Evolutionary conservation across 306 rosid species (phyloP).

Genomic region (Rosa lucieae): DNA sequence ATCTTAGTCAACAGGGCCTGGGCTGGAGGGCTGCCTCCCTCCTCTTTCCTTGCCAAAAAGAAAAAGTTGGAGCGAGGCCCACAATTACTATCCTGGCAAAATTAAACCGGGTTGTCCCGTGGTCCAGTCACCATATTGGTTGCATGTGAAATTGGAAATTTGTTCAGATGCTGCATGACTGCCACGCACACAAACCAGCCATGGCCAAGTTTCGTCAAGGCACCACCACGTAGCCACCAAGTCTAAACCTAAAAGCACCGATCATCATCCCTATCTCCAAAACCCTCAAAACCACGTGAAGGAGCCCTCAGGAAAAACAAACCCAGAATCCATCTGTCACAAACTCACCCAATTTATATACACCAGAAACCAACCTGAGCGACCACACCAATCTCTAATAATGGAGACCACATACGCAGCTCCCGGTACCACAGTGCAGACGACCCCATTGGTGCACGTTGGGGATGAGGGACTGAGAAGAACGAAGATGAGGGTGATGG

Average conservation of each 20-base stretch:
- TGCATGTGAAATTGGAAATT: too few relatives aligned
- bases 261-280: neutral
- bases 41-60: too few relatives aligned
- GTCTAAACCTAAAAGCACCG: neutral
- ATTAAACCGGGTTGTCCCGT: too few relatives aligned
- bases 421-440: neutral
- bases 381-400: neutral
- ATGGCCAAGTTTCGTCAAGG: neutral
- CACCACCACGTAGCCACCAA: neutral
- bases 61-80: too few relatives aligned
- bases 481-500: slow-evolving; percentile 56
- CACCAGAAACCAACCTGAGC: neutral
- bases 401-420: neutral
- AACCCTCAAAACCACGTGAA: neutral
- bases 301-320: neutral
- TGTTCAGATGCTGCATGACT: too few relatives aligned
- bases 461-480: neutral
- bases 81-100: too few relatives aligned
- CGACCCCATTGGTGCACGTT: neutral
- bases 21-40: too few relatives aligned
- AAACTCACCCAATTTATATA: neutral
- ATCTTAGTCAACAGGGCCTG: too few relatives aligned
- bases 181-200: neutral
- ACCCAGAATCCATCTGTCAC: neutral
- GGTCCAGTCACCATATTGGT: too few relatives aligned